Percentiles rank a stretch among this genome's conserved stretches.
These are phyloP conservation scores for Vitis rotundifolia DNA, from an alignment of 164 flowering plant species.

Conservation along the genomic window DNA sequence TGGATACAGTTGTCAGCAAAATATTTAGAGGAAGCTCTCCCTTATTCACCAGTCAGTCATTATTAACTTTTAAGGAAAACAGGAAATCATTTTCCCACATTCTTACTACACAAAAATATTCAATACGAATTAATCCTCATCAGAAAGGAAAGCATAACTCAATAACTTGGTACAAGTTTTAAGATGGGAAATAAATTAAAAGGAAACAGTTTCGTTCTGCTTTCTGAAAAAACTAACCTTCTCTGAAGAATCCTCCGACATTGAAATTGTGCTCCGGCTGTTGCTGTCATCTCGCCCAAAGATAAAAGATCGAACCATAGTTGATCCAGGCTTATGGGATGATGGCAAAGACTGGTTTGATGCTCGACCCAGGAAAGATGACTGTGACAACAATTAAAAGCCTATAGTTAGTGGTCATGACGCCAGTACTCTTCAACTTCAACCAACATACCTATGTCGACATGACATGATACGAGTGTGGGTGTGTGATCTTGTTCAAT, in stretches of 20 bases:
- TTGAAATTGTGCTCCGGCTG: slow-evolving; percentile 59
- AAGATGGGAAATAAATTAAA: background rate
- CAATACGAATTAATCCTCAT: no score
- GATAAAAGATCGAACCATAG: slow-evolving; percentile 54
- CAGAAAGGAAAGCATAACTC: background rate
- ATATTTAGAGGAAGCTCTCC: no score
- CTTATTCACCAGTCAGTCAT: no score
- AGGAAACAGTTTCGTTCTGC: background rate
- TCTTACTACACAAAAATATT: no score
- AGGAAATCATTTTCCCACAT: no score
- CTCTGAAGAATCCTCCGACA: slow-evolving; percentile 53
- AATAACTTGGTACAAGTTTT: background rate
- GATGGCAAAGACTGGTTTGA: slow-evolving; percentile 50
- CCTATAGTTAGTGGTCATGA: background rate
- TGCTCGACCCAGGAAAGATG: slow-evolving; percentile 71
- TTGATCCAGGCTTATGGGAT: slow-evolving; percentile 52
- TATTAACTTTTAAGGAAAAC: no score
- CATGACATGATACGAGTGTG: no score
- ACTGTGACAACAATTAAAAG: slow-evolving; percentile 42
- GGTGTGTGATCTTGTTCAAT: no score
- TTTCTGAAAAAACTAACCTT: slow-evolving; percentile 37
- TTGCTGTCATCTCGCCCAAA: slow-evolving; percentile 89
- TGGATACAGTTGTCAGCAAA: no score
- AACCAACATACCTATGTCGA: no score
- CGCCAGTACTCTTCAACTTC: background rate